Evolutionary conservation across 2,329 filamentous ascomycete species (phyloP), one percentile per base, ranked within the genome.

Genomic region (Fusarium ambrosium): DNA sequence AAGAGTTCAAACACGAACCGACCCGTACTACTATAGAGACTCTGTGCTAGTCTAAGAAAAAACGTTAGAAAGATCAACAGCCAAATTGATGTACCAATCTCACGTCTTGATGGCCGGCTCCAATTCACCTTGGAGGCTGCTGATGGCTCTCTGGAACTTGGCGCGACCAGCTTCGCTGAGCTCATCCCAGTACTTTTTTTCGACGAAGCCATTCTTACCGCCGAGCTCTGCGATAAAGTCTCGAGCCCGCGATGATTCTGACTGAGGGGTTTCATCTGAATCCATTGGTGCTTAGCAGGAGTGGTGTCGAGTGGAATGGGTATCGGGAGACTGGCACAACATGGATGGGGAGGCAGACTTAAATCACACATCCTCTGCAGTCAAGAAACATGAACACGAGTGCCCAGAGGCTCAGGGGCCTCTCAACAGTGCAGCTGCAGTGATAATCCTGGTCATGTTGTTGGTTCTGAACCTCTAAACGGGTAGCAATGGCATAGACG

Each of bases 1-100:
- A 70, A 32, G 0, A 72, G 51, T 14, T 72, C 67, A 48, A 66
- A 66, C 20, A 71, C 48, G 6, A 69, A 69, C 11, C 56, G 62
- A 1, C 45, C 66, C 6, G 61, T 58, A 16, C 62, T 69, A 0
- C 48, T 66, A 24, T 71, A 66, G 4, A 67, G 58, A 11, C 37
- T 59, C 39, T 55, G 59, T 1, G 64, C 59, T 4, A 66, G 29
- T 2, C 69, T 72, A 4, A 27, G 22, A 27, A 10, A 39, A 4
- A 8, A n/a, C 7, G 36, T 56, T 41, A 64, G 62, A 6, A 20
- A 41, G 10, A 4, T 8, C 1, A 41, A 11, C 37, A 10, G 8
- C 10, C 16, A 18, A 41, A 18, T 18, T 14, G 36, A 37, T 29
- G 27, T 29, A 29, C 27, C 27, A 29, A 29, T 24, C 37, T 51